These are phyloP conservation scores for Grosmannia penicillata DNA, from an alignment of 2,329 filamentous ascomycete species.

Conservation along the genomic window DNA sequence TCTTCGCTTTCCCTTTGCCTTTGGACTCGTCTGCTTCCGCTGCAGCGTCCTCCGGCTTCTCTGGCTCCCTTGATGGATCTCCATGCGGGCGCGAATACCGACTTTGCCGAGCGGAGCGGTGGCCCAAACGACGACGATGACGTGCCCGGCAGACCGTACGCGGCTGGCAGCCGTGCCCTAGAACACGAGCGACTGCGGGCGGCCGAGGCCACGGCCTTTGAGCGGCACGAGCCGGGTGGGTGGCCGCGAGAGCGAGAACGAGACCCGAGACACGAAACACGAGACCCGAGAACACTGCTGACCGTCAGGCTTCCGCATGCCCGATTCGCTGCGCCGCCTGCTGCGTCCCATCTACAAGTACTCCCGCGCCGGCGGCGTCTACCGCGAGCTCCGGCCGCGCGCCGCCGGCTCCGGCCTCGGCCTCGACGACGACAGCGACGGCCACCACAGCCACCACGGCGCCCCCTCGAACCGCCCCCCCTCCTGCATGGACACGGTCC, in stretches of 20 bases:
- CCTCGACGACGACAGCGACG: background rate
- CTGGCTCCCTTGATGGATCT: background rate
- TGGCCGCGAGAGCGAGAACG: too few relatives aligned
- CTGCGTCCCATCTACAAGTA: background rate
- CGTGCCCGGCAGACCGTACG: background rate
- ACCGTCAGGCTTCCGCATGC: too few relatives aligned
- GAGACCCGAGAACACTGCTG: too few relatives aligned
- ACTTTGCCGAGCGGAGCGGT: background rate
- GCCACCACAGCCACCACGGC: background rate
- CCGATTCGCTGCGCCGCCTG: too few relatives aligned
- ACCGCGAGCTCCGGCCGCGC: background rate
- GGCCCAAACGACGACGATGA: conserved; percentile 1
- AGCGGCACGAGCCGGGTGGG: too few relatives aligned
- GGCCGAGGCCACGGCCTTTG: background rate
- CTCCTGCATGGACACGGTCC: conserved; percentile 2
- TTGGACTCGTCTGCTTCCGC: too few relatives aligned
- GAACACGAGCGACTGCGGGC: too few relatives aligned
- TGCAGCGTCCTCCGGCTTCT: background rate
- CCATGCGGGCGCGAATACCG: background rate
- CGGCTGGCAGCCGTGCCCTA: too few relatives aligned
- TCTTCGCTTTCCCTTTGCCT: too few relatives aligned
- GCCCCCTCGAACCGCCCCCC: background rate
- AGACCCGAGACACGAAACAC: too few relatives aligned
- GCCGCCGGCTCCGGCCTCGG: background rate
- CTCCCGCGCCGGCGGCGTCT: background rate